Conservation (phyloP, 768 basidiomycete species). For the Neoboletus magnificus region DNA sequence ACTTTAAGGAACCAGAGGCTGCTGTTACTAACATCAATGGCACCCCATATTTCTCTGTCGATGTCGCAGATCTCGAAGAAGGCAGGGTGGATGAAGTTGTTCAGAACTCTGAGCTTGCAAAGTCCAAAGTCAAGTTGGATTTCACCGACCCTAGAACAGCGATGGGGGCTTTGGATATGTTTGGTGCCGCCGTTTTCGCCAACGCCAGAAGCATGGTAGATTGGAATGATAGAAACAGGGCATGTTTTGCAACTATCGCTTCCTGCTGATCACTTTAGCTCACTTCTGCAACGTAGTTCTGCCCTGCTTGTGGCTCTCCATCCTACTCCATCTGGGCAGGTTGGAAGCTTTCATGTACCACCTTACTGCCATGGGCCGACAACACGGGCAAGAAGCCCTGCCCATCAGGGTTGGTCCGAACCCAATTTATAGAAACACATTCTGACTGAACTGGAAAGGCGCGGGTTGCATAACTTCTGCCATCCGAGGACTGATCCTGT, state of each 20-base stretch:
- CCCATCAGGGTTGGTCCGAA: slow-evolving; percentile 58
- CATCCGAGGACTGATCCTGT: slow-evolving; percentile 85
- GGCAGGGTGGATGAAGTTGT: slow-evolving; percentile 42
- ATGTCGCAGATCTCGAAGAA: slow-evolving; percentile 55
- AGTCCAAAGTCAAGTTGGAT: slow-evolving; percentile 39
- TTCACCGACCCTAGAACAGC: slow-evolving; percentile 68
- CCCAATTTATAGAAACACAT: neutral
- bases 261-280: neutral
- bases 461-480: slow-evolving; percentile 82
- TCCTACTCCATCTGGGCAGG: slow-evolving; percentile 91
- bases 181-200: slow-evolving; percentile 75
- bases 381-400: slow-evolving; percentile 63
- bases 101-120: slow-evolving; percentile 34
- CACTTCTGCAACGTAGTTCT: slow-evolving; percentile 56
- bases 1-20: slow-evolving; percentile 54
- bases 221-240: slow-evolving; percentile 92
- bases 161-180: slow-evolving; percentile 52
- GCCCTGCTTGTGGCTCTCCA: slow-evolving; percentile 79
- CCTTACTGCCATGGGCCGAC: slow-evolving; percentile 72
- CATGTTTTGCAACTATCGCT: slow-evolving; percentile 21
- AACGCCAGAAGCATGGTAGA: slow-evolving; percentile 80
- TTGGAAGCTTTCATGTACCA: slow-evolving; percentile 86
- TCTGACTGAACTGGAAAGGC: slow-evolving; percentile 41
- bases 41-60: slow-evolving; percentile 82
- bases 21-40: slow-evolving; percentile 65